These are phyloP conservation scores for Selenicereus undatus DNA, from an alignment of 148 eudicot genomes.

Conservation along the genomic window DNA sequence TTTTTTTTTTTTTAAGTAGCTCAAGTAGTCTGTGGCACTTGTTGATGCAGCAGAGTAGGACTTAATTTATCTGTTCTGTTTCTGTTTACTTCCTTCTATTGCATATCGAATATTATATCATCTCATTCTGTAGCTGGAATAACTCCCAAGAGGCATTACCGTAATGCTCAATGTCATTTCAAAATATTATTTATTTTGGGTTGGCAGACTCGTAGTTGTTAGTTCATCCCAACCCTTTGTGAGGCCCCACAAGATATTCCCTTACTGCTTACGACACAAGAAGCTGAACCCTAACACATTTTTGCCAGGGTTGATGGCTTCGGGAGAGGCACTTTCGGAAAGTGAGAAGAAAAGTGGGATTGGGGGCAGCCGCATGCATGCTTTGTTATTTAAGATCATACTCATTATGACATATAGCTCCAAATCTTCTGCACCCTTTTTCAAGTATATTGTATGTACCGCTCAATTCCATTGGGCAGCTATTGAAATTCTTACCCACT, in stretches of 20 bases:
- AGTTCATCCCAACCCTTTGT: constrained; percentile 10
- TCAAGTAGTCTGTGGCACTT: not conserved
- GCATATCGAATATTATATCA: not conserved
- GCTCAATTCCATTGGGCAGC: not conserved
- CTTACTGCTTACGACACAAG: not conserved
- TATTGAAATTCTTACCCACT: not conserved
- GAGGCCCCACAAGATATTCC: constrained; percentile 10
- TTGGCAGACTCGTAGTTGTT: constrained; percentile 18
- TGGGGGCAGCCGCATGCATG: not conserved
- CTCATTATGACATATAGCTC: not conserved
- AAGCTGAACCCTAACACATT: too few species aligned
- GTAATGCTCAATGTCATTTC: not conserved
- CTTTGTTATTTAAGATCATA: not conserved
- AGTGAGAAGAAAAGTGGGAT: not conserved
- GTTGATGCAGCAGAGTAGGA: not conserved
- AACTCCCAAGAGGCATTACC: constrained; percentile 4
- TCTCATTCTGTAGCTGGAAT: not conserved
- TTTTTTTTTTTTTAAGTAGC: too few species aligned
- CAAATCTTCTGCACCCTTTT: not conserved
- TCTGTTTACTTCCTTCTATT: not conserved
- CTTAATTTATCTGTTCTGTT: not conserved
- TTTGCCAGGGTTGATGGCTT: not conserved
- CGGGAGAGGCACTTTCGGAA: not conserved
- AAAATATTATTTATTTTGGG: constrained; percentile 17
- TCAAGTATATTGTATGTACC: not conserved